Percentiles rank a stretch among this genome's conserved stretches.
Evolutionary conservation across 768 basidiomycete species (phyloP).

Genomic region (Atractiella rhizophila): DNA sequence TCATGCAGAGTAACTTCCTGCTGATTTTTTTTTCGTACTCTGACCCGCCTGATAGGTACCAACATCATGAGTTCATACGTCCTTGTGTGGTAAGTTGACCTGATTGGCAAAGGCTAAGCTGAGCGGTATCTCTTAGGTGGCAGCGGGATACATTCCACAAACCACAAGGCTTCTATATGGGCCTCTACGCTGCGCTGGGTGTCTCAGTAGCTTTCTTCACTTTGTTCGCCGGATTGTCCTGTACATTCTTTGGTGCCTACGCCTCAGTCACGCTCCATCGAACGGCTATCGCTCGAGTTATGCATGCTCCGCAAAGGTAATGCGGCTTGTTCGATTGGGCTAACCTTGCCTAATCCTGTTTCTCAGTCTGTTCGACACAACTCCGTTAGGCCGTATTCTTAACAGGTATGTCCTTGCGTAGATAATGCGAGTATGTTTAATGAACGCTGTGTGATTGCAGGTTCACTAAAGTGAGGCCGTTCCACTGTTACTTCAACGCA

Average conservation of each 20-base stretch:
- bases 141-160: conserved; percentile 33
- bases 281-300: conserved; percentile 39
- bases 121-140: too few species aligned
- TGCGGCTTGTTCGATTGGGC: too few species aligned
- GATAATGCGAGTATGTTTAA: too few species aligned
- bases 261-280: conserved; percentile 45
- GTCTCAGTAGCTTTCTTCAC: conserved; percentile 39
- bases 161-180: conserved; percentile 38
- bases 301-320: conserved; percentile 65
- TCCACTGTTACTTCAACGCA: too few species aligned
- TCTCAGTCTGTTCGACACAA: conserved; percentile 64
- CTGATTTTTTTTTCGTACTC: conserved; percentile 29
- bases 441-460: too few species aligned
- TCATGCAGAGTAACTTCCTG: conserved; percentile 45
- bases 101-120: too few species aligned
- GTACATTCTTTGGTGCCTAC: conserved; percentile 43
- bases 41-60: too few species aligned
- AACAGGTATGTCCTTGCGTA: too few species aligned
- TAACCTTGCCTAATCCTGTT: too few species aligned
- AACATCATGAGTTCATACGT: too few species aligned
- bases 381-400: conserved; percentile 21
- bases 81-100: conserved; percentile 54
- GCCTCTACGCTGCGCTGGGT: conserved; percentile 15
- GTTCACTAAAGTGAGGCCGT: too few species aligned
- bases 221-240: conserved; percentile 29